Evolutionary conservation across 495 filamentous ascomycete species (phyloP).

Genomic region (Talaromyces wortmannii): DNA sequence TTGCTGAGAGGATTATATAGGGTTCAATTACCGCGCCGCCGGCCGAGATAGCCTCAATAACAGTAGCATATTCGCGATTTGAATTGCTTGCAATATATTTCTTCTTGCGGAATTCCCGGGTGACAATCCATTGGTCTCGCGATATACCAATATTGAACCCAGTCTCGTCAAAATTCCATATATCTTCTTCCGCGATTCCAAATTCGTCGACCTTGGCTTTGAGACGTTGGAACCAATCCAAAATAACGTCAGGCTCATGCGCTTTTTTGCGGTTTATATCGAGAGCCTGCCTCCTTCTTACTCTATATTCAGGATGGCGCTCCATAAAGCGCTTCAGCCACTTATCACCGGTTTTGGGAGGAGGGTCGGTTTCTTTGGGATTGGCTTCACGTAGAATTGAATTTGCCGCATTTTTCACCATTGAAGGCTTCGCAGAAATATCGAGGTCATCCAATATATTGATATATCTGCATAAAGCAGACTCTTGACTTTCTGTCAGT

Average conservation of each 20-base stretch:
- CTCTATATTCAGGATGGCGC: slow-evolving; percentile 8
- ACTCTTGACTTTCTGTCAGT: not conserved
- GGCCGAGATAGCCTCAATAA: slow-evolving; percentile 2
- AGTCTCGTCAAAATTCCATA: slow-evolving; percentile 17
- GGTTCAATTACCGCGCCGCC: slow-evolving; percentile 5
- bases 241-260: slow-evolving; percentile 5
- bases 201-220: not conserved
- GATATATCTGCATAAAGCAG: not conserved
- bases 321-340: slow-evolving; percentile 12
- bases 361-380: too few relatives aligned
- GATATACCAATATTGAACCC: slow-evolving; percentile 15
- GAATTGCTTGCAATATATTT: not conserved
- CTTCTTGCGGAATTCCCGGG: slow-evolving; percentile 1
- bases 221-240: slow-evolving; percentile 10
- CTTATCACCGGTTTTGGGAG: too few relatives aligned
- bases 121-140: slow-evolving; percentile 15
- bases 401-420: not conserved
- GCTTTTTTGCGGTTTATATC: not conserved
- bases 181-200: slow-evolving; percentile 7
- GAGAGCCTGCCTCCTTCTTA: slow-evolving; percentile 5
- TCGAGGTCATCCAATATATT: not conserved
- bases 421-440: not conserved
- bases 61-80: slow-evolving; percentile 7
- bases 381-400: not conserved
- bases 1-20: slow-evolving; percentile 6